A percentile compares a stretch with the other conserved stretches of the same genome.
Conservation (phyloP, 768 basidiomycete genomes). For the Amanita polypyramis region DNA sequence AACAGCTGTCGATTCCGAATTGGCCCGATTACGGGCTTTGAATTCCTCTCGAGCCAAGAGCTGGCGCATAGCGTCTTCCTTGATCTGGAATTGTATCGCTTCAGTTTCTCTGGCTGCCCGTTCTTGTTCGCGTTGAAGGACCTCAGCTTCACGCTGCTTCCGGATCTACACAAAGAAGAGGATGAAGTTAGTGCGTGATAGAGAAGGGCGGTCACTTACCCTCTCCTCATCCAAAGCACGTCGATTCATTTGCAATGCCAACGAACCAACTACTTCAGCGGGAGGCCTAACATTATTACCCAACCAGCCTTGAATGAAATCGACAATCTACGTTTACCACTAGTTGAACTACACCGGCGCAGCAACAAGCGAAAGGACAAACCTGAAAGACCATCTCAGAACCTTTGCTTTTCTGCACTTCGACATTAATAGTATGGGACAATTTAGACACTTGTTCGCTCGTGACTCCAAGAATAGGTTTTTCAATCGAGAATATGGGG, state of each 20-base stretch:
- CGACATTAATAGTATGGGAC: conserved; percentile 47
- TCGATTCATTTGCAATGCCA: conserved; percentile 70
- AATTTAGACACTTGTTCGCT: conserved; percentile 48
- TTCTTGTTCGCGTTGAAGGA: conserved; percentile 40
- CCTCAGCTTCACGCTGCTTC: conserved; percentile 43
- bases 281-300: conserved; percentile 42
- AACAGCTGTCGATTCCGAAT: conserved; percentile 62
- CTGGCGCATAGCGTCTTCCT: conserved; percentile 53
- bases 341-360: neutral
- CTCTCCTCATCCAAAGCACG: conserved; percentile 62
- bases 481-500: conserved; percentile 59
- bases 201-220: conserved; percentile 24
- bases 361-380: conserved; percentile 10
- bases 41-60: conserved; percentile 38
- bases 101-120: conserved; percentile 42
- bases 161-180: conserved; percentile 29
- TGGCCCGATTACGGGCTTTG: conserved; percentile 50
- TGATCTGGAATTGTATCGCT: conserved; percentile 55
- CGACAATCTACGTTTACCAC: conserved; percentile 41
- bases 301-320: conserved; percentile 65
- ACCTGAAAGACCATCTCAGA: conserved; percentile 77
- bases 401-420: conserved; percentile 56
- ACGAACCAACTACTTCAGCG: conserved; percentile 52
- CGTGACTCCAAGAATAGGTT: conserved; percentile 48
- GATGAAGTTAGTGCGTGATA: neutral